phyloP scores from a whole-genome alignment of 2,329 filamentous ascomycete species.

The Leptographium galeiforme region DNA sequence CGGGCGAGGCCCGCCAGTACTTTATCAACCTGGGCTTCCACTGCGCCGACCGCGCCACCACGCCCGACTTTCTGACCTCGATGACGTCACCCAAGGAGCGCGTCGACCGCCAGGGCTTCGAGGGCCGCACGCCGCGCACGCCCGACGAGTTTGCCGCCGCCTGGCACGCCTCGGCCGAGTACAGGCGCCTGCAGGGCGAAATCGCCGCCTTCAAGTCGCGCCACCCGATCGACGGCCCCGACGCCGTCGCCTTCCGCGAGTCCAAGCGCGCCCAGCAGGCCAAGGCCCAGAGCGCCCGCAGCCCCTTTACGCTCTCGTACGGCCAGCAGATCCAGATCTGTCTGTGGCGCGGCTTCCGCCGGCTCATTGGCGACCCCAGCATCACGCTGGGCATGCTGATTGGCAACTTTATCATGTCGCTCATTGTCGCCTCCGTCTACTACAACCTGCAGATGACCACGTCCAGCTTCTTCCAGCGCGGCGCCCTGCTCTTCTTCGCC shows the following conservation, averaged over 20 bases:
- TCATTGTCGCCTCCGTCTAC: conserved; percentile 71
- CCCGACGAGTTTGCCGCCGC: conserved; percentile 47
- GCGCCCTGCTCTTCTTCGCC: conserved; percentile 74
- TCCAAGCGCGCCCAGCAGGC: conserved; percentile 41
- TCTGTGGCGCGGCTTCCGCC: conserved; percentile 65
- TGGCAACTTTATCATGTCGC: conserved; percentile 61
- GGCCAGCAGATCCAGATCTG: conserved; percentile 65
- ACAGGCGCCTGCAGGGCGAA: conserved; percentile 35
- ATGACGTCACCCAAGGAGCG: conserved; percentile 50
- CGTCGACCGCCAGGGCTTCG: conserved; percentile 39
- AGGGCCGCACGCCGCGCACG: conserved; percentile 42
- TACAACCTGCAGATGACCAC: conserved; percentile 58
- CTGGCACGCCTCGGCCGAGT: conserved; percentile 43
- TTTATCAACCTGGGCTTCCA: conserved; percentile 56
- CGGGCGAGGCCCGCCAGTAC: conserved; percentile 47
- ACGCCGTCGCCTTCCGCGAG: conserved; percentile 43
- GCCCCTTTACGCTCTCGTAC: conserved; percentile 73
- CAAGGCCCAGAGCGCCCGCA: conserved; percentile 47
- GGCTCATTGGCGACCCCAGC: conserved; percentile 63
- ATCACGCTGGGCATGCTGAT: conserved; percentile 56
- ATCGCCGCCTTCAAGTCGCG: conserved; percentile 40
- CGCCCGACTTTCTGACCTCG: conserved; percentile 59
- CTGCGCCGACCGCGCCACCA: conserved; percentile 53
- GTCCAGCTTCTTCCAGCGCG: conserved; percentile 60
- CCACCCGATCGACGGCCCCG: conserved; percentile 41